These are phyloP conservation scores for Breviolum minutum DNA, from an alignment of 73 alveolate genomes.

Conservation along the genomic window DNA sequence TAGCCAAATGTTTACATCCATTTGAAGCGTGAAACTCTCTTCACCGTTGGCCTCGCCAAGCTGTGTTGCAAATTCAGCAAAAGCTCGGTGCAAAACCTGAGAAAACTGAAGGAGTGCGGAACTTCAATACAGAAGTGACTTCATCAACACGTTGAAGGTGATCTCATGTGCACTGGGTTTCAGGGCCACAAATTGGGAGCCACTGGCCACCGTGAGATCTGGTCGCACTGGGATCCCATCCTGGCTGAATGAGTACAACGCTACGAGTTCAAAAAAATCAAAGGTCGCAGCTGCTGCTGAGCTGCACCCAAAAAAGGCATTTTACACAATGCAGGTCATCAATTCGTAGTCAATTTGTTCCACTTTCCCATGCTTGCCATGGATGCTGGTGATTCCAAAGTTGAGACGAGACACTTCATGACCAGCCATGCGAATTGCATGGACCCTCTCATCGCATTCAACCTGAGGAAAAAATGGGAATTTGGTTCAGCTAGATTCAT, in stretches of 20 bases:
- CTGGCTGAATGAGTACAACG: neutral
- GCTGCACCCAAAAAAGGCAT: no score
- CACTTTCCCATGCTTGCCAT: no score
- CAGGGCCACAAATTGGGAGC: slow-evolving; percentile 75
- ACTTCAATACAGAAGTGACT: neutral
- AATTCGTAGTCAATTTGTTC: no score
- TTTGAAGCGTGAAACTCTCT: no score
- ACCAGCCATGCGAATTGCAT: slow-evolving; percentile 77
- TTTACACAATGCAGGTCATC: no score
- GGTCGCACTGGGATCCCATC: slow-evolving; percentile 64
- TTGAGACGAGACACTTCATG: neutral
- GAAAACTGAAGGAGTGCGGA: no score
- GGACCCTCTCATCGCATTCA: slow-evolving; percentile 55
- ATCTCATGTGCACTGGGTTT: neutral
- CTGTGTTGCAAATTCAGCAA: slow-evolving; percentile 45
- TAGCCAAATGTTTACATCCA: no score
- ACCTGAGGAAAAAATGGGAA: slow-evolving; percentile 18
- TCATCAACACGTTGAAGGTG: neutral
- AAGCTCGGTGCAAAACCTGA: slow-evolving; percentile 26
- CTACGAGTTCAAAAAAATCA: neutral
- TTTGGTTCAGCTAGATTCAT: no score
- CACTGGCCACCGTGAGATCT: slow-evolving; percentile 51
- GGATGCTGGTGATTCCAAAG: no score
- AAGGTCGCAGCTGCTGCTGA: neutral
- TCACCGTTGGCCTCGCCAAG: neutral